Evolutionary conservation across 345 rosid genomes (phyloP).

Genomic region (Jatropha curcas): DNA sequence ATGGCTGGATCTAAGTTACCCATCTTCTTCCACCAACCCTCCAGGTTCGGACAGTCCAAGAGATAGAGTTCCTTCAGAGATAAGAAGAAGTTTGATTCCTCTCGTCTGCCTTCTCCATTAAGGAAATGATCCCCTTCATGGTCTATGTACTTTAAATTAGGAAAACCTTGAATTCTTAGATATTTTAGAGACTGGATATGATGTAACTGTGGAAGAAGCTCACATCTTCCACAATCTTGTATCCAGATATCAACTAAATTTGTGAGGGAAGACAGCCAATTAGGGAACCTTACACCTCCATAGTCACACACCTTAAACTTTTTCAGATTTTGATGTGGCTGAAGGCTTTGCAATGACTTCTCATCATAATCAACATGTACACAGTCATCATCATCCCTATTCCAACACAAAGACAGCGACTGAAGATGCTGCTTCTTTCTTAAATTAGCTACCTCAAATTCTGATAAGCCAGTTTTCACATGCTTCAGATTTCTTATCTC

Average conservation of each 20-base stretch:
- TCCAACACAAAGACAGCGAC: neutral
- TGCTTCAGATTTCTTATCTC: neutral
- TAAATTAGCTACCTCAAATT: neutral
- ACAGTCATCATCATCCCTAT: neutral
- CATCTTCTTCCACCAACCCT: too few relatives aligned
- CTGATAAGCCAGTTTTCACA: neutral
- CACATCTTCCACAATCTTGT: rapidly evolving
- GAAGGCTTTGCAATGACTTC: neutral
- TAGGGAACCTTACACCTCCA: neutral
- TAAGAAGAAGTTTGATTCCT: too few relatives aligned
- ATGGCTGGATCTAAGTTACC: too few relatives aligned
- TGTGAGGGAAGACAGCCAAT: neutral
- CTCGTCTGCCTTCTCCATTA: too few relatives aligned
- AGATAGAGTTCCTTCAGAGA: too few relatives aligned
- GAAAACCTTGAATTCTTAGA: rapidly evolving
- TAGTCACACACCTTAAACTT: rapidly evolving
- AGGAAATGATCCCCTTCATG: too few relatives aligned
- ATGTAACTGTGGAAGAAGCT: neutral
- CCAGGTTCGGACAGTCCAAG: too few relatives aligned
- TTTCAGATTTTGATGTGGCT: neutral
- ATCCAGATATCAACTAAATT: neutral
- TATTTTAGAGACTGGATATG: neutral
- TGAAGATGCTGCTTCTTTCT: neutral
- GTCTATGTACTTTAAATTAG: neutral
- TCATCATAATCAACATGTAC: neutral